phyloP scores from a whole-genome alignment of 2,329 filamentous ascomycete species.

The Aspergillus brasiliensis region DNA sequence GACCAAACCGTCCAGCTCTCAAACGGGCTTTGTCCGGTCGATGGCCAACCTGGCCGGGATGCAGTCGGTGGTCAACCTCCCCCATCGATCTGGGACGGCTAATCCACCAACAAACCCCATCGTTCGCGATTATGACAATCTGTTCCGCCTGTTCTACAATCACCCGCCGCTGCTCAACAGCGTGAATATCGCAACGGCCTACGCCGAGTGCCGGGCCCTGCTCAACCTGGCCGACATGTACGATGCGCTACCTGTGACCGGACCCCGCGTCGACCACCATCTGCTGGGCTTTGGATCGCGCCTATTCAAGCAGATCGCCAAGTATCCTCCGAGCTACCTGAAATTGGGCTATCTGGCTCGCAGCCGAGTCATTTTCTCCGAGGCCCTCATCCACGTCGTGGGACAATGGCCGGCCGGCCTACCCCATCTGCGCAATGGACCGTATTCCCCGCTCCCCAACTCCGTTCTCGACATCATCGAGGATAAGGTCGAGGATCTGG shows the following conservation, averaged over 20 bases:
- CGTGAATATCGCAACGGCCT: slow-evolving; percentile 87
- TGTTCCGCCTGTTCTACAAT: slow-evolving; percentile 96
- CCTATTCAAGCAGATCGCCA: slow-evolving; percentile 94
- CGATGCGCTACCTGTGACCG: slow-evolving; percentile 83
- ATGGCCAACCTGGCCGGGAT: slow-evolving; percentile 73
- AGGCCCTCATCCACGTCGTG: slow-evolving; percentile 90
- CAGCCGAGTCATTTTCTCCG: slow-evolving; percentile 79
- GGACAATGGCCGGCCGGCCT: slow-evolving; percentile 88
- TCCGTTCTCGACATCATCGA: slow-evolving; percentile 84
- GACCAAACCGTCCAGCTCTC: slow-evolving; percentile 63
- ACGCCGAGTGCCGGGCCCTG: slow-evolving; percentile 90
- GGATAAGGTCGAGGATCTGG: slow-evolving; percentile 90
- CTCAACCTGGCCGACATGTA: slow-evolving; percentile 91
- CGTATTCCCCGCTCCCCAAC: slow-evolving; percentile 64
- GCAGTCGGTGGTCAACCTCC: slow-evolving; percentile 56
- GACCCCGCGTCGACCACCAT: slow-evolving; percentile 89
- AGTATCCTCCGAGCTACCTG: slow-evolving; percentile 90
- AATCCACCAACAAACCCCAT: slow-evolving; percentile 69
- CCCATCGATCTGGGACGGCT: slow-evolving; percentile 53
- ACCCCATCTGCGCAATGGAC: slow-evolving; percentile 67
- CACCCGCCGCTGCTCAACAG: slow-evolving; percentile 79
- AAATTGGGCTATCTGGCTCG: slow-evolving; percentile 85
- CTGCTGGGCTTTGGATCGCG: slow-evolving; percentile 86
- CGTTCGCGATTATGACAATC: slow-evolving; percentile 89
- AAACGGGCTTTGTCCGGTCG: slow-evolving; percentile 79